Percentiles rank a stretch among this genome's conserved stretches.
phyloP scores from a whole-genome alignment of 495 filamentous ascomycete species.

The Penicillium malachiteum region DNA sequence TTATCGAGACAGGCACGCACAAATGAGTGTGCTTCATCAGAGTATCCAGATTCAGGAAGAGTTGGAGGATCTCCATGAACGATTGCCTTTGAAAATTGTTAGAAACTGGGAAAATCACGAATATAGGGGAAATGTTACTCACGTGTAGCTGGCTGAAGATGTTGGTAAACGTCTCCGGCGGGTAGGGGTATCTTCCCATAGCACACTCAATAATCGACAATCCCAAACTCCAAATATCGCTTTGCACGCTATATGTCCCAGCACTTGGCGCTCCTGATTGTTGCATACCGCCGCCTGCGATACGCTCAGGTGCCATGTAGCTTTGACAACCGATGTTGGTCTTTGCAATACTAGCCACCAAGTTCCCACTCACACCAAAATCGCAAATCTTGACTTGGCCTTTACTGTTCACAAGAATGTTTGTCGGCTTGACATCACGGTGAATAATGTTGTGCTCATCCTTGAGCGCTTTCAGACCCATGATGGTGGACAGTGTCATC shows the following conservation, averaged over 20 bases:
- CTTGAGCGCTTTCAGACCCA: conserved; percentile 90
- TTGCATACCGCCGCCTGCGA: conserved; percentile 80
- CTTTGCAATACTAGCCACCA: conserved; percentile 96
- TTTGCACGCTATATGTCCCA: conserved; percentile 96
- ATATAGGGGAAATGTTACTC: conserved; percentile 42
- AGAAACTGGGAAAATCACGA: conserved; percentile 7
- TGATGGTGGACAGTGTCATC: conserved; percentile 84
- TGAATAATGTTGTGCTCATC: conserved; percentile 99
- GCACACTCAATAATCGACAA: conserved; percentile 96
- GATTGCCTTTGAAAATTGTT: conserved; percentile 69
- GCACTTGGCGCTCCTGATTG: conserved; percentile 67
- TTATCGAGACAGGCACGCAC: conserved; percentile 90
- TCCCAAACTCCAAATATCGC: conserved; percentile 96
- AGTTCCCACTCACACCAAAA: conserved; percentile 94
- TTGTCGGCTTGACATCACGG: conserved; percentile 97
- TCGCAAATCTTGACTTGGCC: conserved; percentile 98
- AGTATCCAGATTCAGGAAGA: conserved; percentile 74
- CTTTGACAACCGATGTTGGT: conserved; percentile 99
- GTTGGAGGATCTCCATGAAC: conserved; percentile 92
- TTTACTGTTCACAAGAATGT: conserved; percentile 85
- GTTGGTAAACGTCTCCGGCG: conserved; percentile 96
- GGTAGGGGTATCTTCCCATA: conserved; percentile 93
- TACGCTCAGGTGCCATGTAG: conserved; percentile 98
- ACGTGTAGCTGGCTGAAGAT: conserved; percentile 98
- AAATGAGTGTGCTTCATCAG: conserved; percentile 79